Base-by-base conservation (phyloP, 352 stramenopile genomes). In the Detonula confervacea region DNA sequence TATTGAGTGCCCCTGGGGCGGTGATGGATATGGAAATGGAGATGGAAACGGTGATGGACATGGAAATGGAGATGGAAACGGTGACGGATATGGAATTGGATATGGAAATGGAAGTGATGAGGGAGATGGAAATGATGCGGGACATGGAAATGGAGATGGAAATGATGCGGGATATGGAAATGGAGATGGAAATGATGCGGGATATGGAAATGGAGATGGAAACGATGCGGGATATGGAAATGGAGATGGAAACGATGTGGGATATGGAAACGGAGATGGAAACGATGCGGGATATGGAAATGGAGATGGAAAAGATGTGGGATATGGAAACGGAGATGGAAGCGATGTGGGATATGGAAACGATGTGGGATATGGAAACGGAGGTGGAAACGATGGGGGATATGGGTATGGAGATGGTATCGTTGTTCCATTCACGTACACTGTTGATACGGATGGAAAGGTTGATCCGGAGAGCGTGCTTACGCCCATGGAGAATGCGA, bases 401-500 rank as follows among this genome's bases (percentile, higher is more conserved):
- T n/a, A n/a, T n/a, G n/a, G n/a, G n/a, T n/a, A n/a, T n/a, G n/a
- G n/a, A n/a, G n/a, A n/a, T n/a, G n/a, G n/a, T 6, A 27, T 76
- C 37, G 27, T 29, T 14, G 52, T 77, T 49, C 39, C 69, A 35
- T 83, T 77, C 33, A 67, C 35, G 2, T 83, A 83, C 52, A 83
- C 37, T 20, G 60, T 77, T n/a, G 47, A 77, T 52, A 77, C 74
- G 9, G 62, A 75, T 64, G 51, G 35, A 18, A 47, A 55, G 18
- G n/a, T 64, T 12, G 12, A 65, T 60, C 27, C 60, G 12, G 60
- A 77, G 12, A 5, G 22, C 12, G 44, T 65, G 6, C 24, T 83
- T 27, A 30, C 20, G 24, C 42, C 61, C 16, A 11, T 83, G 1
- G 60, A 83, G 56, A 65, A 74, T 73, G 74, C 39, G 18, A 83